A percentile compares a stretch with the other conserved stretches of the same genome.
Evolutionary conservation across 805 yeast species (phyloP).

Genomic region (Saccharomycopsis javanensis): DNA sequence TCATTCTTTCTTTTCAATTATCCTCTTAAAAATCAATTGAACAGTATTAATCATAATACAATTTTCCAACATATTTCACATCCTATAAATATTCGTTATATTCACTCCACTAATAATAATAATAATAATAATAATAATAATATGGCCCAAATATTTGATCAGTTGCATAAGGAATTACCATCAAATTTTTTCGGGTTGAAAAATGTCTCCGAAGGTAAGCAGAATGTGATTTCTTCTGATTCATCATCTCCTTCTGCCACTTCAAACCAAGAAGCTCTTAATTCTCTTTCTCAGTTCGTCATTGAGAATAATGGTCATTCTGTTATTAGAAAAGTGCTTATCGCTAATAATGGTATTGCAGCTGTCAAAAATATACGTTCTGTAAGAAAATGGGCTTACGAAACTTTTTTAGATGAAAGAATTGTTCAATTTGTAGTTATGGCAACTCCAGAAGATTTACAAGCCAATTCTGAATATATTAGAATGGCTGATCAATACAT

Average conservation of each 20-base stretch:
- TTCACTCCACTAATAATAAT: background rate
- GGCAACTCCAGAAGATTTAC: slow-evolving; percentile 99
- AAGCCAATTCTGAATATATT: slow-evolving; percentile 94
- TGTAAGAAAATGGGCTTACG: slow-evolving; percentile 98
- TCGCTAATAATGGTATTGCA: slow-evolving; percentile 98
- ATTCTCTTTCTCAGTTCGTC: slow-evolving; percentile 26
- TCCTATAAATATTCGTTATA: background rate
- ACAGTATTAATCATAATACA: background rate
- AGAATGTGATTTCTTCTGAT: slow-evolving; percentile 34
- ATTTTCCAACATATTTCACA: background rate
- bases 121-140: background rate
- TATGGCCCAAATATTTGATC: slow-evolving; percentile 4
- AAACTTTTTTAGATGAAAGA: slow-evolving; percentile 93
- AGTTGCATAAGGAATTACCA: slow-evolving; percentile 35
- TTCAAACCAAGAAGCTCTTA: slow-evolving; percentile 34
- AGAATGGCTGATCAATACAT: slow-evolving; percentile 98
- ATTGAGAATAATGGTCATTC: slow-evolving; percentile 87
- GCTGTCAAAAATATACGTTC: slow-evolving; percentile 98
- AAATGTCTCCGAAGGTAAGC: slow-evolving; percentile 62
- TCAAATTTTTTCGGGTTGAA: slow-evolving; percentile 75
- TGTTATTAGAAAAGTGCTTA: slow-evolving; percentile 75
- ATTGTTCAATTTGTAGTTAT: slow-evolving; percentile 91
- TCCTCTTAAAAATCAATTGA: background rate
- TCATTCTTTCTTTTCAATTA: background rate
- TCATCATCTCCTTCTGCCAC: slow-evolving; percentile 2